Evolutionary conservation across 2,329 filamentous ascomycete genomes (phyloP), one percentile per base, ranked within the genome.

Genomic region (Xylaria polymorpha): DNA sequence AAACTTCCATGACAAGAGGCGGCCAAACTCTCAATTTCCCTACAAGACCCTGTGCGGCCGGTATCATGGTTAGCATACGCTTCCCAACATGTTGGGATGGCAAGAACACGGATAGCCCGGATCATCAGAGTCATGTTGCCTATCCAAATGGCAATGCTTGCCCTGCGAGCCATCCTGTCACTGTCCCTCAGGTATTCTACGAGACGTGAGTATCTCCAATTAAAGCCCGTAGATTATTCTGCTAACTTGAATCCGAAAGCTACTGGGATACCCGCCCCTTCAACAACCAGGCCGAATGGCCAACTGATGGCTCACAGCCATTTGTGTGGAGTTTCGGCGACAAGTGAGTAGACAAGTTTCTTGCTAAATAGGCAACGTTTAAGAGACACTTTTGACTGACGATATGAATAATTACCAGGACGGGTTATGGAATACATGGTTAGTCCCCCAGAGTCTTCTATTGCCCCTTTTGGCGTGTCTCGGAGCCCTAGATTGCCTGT

Each of bases 151-250:
- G 75, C 39, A 75, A 74, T 53, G 69, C 74, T 10, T 79, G 77
- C 71, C 77, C 77, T n/a, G 71, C 73, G 0, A 75, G 70, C 18
- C 77, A 79, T 65, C 77, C 77, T 0, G 76, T 78, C 14, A 72
- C 69, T 8, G 68, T 81, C 32, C 81, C 81, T 1, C 81, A 82
- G 61, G 69, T 82, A 3, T 82, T 83, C 76, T 81, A 81, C 71
- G 81, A 83, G 73, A 79, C 82, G 65, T 72, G 58, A 67, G 67
- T 57, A 32, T n/a, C 18, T 43, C 51, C 32, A 1, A 4, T n/a
- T 15, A 8, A 15, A 18, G 35, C 15, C 37, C 1, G 9, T 1
- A 29, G 15, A 22, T 41, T 15, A 37, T 39, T n/a, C 15, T 9
- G 32, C 64, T 70, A 46, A 70, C 44, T 7, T 39, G 3, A 12